Evolutionary conservation across 441 rosid genomes (phyloP), one percentile per base, ranked within the genome.

Genomic region (Mallotus repandus): DNA sequence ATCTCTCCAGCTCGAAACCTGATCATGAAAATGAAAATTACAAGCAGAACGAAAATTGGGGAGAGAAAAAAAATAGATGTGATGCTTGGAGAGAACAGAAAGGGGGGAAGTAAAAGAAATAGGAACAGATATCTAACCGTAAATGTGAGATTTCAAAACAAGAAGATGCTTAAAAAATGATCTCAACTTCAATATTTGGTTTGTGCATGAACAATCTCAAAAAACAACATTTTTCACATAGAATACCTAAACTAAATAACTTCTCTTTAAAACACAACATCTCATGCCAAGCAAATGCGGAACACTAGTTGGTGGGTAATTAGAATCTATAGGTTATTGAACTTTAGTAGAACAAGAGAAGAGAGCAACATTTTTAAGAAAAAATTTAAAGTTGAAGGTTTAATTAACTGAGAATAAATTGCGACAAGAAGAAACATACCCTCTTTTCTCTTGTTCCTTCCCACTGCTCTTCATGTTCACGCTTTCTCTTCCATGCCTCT

Each of bases 1-100:
- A 81, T 96, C 98, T 84, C 99, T 96, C 99, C 99, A 96, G 89
- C 98, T 96, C 43, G 99, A 96, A 63, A 93, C 99, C 98, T 95
- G 84, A 48, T 48, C 19, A 68, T 68, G 32, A 74, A 21, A 46
- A 11, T 7, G 57, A 52, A 48, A 52, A 21, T 45, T 41, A 38
- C 6, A 43, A 66, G 11, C n/a, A 65, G 25, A 35, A 7, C 12
- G 52, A 72, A 50, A 58, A 22, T 13, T 25, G 21, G 45, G 0
- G 43, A 35, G 41, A 35, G 5, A 3, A 35, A 1, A 35, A 35
- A 35, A 35, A 35, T 35, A 3, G 41, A 35, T 35, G 41, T 35
- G 41, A 35, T 35, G 41, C 4, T 35, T 35, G 41, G 41, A 35
- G 41, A 35, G 41, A 35, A 35, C 41, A 35, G 41, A 4, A 35